Conservation (phyloP, 106 monocot species). For the Cymbidium sinense region DNA sequence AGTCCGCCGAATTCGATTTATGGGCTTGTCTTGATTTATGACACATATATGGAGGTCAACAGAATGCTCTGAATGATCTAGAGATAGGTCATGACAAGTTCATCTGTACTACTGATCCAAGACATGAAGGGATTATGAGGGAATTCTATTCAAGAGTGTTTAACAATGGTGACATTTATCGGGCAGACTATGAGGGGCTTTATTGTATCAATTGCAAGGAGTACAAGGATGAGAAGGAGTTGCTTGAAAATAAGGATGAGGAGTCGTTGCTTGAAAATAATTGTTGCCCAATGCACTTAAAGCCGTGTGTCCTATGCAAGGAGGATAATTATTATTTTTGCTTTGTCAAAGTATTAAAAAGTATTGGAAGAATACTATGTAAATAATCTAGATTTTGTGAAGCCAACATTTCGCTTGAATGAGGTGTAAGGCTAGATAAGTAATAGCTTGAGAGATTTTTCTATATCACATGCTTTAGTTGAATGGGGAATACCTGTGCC, state of each 20-base stretch:
- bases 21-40: no score
- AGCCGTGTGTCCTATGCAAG: conserved; percentile 77
- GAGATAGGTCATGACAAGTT: conserved; percentile 88
- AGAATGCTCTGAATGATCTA: conserved; percentile 76
- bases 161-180: conserved; percentile 78
- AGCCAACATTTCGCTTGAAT: conserved; percentile 82
- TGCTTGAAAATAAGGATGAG: no score
- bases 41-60: no score
- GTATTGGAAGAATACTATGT: conserved; percentile 64
- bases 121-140: conserved; percentile 78
- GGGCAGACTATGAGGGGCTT: conserved; percentile 91
- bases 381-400: conserved; percentile 73
- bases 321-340: conserved; percentile 98
- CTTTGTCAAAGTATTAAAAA: conserved; percentile 91
- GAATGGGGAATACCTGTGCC: conserved; percentile 99
- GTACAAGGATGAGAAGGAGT: no score
- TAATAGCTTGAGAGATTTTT: conserved; percentile 84
- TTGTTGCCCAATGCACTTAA: conserved; percentile 80
- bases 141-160: conserved; percentile 90
- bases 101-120: conserved; percentile 80
- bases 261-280: conserved; percentile 88
- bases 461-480: conserved; percentile 90
- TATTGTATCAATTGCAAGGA: conserved; percentile 97
- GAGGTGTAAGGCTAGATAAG: conserved; percentile 98
- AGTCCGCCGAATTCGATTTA: no score